Percentiles rank a stretch among this genome's conserved stretches.
phyloP scores from a whole-genome alignment of 306 rosid genomes.

The Vigna nakashimae region DNA sequence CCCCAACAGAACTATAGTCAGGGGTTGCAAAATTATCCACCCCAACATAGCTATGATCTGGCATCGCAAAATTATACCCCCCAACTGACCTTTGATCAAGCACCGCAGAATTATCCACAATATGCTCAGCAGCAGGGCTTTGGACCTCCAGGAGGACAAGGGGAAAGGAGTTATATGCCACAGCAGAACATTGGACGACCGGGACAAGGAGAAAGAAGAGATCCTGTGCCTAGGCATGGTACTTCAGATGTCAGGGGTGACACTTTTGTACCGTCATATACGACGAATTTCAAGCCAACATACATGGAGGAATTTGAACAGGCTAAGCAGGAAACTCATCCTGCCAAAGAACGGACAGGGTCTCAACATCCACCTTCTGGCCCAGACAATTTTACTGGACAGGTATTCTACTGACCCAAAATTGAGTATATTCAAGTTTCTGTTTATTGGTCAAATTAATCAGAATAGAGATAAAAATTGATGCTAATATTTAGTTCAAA shows the following conservation, averaged over 20 bases:
- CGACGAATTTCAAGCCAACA: too few relatives aligned
- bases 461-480: not conserved
- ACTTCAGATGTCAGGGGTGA: constrained; percentile 46
- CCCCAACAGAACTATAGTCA: constrained; percentile 57
- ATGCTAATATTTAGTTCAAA: not conserved
- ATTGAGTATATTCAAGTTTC: not conserved
- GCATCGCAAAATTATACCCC: constrained; percentile 37
- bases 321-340: too few relatives aligned
- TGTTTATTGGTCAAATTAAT: not conserved
- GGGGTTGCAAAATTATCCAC: constrained; percentile 37
- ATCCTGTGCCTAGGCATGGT: constrained; percentile 50
- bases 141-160: constrained; percentile 49
- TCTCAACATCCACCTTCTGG: too few relatives aligned
- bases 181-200: constrained; percentile 56
- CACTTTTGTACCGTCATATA: too few relatives aligned
- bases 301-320: too few relatives aligned
- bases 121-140: constrained; percentile 47
- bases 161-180: constrained; percentile 44
- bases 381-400: too few relatives aligned
- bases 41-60: constrained; percentile 48
- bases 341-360: too few relatives aligned
- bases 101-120: constrained; percentile 40
- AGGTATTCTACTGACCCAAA: too few relatives aligned
- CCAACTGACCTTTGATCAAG: constrained; percentile 48
- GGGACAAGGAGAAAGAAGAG: constrained; percentile 62